These are phyloP conservation scores for Xerocomus brunneocitrinus DNA, from an alignment of 768 basidiomycete genomes.

Conservation along the genomic window DNA sequence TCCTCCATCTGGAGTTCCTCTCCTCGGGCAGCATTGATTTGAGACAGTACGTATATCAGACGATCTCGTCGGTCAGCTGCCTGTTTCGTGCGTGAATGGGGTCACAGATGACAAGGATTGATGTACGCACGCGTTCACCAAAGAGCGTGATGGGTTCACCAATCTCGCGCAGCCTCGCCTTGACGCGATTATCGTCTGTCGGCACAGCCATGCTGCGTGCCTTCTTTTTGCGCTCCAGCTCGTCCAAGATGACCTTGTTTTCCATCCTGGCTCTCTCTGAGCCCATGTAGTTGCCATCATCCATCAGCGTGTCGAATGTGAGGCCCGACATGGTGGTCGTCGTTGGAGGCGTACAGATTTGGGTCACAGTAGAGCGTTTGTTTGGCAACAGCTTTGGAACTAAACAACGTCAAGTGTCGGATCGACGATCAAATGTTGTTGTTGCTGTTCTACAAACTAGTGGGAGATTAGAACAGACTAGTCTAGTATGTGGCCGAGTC, in stretches of 20 bases:
- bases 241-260: slow-evolving; percentile 86
- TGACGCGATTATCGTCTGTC: slow-evolving; percentile 93
- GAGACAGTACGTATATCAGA: slow-evolving; percentile 88
- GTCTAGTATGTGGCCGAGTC: not conserved
- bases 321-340: slow-evolving; percentile 57
- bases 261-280: slow-evolving; percentile 72
- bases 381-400: slow-evolving; percentile 32
- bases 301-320: slow-evolving; percentile 68
- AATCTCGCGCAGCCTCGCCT: slow-evolving; percentile 82
- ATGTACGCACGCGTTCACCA: slow-evolving; percentile 85
- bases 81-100: slow-evolving; percentile 39
- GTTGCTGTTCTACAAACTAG: not conserved
- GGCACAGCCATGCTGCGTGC: slow-evolving; percentile 91
- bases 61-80: slow-evolving; percentile 95
- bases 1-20: slow-evolving; percentile 74
- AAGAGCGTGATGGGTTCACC: slow-evolving; percentile 97
- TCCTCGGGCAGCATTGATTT: slow-evolving; percentile 86
- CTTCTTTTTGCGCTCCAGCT: slow-evolving; percentile 97
- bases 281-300: slow-evolving; percentile 73
- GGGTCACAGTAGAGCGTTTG: slow-evolving; percentile 22
- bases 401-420: slow-evolving; percentile 23
- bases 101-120: not conserved
- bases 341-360: slow-evolving; percentile 14
- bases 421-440: not conserved
- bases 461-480: not conserved